These are phyloP conservation scores for Tetrapisispora fleetii DNA, from an alignment of 805 yeast genomes.

Conservation along the genomic window DNA sequence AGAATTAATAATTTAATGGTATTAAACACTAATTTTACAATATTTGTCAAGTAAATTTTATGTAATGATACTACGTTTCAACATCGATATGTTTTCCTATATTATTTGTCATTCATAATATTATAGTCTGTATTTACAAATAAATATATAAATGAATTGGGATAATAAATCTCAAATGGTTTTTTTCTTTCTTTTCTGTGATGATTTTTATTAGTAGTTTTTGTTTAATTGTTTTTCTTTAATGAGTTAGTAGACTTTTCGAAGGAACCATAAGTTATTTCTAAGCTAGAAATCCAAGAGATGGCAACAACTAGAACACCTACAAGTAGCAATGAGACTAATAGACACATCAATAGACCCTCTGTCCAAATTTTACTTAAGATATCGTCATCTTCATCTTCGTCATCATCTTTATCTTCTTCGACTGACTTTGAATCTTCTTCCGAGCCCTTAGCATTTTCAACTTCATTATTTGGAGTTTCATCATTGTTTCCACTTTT, in stretches of 20 bases:
- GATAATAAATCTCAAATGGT: slow-evolving; percentile 2
- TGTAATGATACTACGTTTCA: no score
- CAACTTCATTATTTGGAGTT: background rate
- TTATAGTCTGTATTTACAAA: background rate
- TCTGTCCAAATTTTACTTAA: slow-evolving; percentile 30
- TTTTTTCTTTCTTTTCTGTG: background rate
- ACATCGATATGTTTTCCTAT: background rate
- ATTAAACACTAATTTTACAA: background rate
- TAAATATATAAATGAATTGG: background rate
- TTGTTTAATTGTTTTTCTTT: slow-evolving; percentile 21
- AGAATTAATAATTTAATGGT: background rate
- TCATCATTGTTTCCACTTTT: background rate
- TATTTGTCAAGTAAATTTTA: no score
- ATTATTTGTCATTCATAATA: background rate
- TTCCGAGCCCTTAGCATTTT: background rate
- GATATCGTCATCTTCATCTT: slow-evolving; percentile 12
- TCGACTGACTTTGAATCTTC: background rate
- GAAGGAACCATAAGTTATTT: slow-evolving; percentile 73
- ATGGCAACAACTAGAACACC: slow-evolving; percentile 52
- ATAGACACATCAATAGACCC: slow-evolving; percentile 67
- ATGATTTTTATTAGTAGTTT: background rate
- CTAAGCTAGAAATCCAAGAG: slow-evolving; percentile 58
- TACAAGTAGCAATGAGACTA: slow-evolving; percentile 55
- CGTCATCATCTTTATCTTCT: slow-evolving; percentile 3
- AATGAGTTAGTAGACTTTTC: slow-evolving; percentile 41